Evolutionary conservation across 441 rosid species (phyloP), one percentile per base, ranked within the genome.

Genomic region (Gossypium davidsonii): DNA sequence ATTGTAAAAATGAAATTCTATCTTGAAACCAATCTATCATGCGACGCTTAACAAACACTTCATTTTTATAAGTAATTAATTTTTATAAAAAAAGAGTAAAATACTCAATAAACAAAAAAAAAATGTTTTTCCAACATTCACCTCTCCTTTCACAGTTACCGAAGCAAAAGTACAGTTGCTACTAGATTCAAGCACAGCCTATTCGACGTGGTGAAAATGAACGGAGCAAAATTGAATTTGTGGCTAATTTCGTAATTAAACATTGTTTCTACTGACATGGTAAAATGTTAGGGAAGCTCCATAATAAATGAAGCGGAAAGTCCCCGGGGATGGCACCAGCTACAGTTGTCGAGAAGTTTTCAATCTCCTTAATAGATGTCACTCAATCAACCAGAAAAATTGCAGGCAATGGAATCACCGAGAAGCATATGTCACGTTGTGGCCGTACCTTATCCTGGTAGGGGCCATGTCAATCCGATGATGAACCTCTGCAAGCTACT

Each of bases 391-490:
- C 17, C 52, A 8, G n/a, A 37, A 37, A 37, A 3, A 5, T 17
- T 63, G 15, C 70, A 6, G 55, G 51, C 53, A 9, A 67, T 67
- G 71, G 71, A 26, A 25, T 14, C 71, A 14, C 7, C 4, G 14
- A 15, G 59, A 57, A 15, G 58, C n/a, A 0, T 10, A 2, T 63
- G 79, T 71, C 97, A 88, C 69, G 71, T 87, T 18, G 79, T 91
- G 60, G 93, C 95, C 1, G n/a, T 92, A 71, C 87, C 97, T 0
- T 87, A 68, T 73, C 96, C 98, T 0, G 93, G 92, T 0, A 74
- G 94, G 76, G 96, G 97, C 76, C 95, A 91, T 72, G 26, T 91
- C 81, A 91, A 91, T 76, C 92, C 91, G 7, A 91, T 87, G 94
- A 78, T 85, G 82, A 84, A 76, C 80, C 82, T 90, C 72, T 90